Conservation (phyloP, 306 rosid species). For the Dicorynia guianensis region DNA sequence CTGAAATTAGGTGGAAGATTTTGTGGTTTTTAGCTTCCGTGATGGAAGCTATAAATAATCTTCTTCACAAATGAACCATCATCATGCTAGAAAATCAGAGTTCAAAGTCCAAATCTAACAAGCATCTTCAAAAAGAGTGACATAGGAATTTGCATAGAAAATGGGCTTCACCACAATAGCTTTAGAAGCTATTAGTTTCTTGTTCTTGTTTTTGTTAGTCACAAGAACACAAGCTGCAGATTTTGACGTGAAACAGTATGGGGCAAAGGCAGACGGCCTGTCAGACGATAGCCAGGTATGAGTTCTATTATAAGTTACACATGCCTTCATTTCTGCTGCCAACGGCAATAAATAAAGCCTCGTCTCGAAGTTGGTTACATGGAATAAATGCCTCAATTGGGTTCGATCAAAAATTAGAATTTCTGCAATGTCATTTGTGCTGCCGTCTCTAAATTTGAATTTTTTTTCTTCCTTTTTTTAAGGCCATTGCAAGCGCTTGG, state of each 20-base stretch:
- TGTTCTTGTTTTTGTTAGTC: conserved; percentile 17
- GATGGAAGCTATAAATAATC: not conserved
- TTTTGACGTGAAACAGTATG: conserved; percentile 41
- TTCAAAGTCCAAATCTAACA: not conserved
- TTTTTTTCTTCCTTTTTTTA: not conserved
- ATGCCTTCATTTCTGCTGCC: too few species aligned
- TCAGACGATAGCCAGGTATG: conserved; percentile 48
- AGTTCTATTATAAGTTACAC: not conserved
- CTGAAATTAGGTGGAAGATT: conserved; percentile 42
- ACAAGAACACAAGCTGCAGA: conserved; percentile 28
- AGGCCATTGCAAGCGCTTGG: conserved; percentile 37
- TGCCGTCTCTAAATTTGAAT: not conserved
- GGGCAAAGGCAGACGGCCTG: conserved; percentile 47
- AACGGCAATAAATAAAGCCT: too few species aligned
- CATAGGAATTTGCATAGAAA: not conserved
- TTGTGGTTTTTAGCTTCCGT: conserved; percentile 31
- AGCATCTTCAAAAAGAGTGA: not conserved
- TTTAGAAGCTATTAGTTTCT: conserved; percentile 2
- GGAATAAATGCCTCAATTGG: too few species aligned
- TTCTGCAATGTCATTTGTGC: too few species aligned
- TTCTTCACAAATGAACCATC: not conserved
- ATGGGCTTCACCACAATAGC: conserved; percentile 30
- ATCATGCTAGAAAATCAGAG: not conserved
- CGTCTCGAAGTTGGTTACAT: too few species aligned
- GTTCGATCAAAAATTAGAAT: too few species aligned